Conservation (phyloP, 805 yeast genomes). For the Wickerhamomyces subpelliculosus region DNA sequence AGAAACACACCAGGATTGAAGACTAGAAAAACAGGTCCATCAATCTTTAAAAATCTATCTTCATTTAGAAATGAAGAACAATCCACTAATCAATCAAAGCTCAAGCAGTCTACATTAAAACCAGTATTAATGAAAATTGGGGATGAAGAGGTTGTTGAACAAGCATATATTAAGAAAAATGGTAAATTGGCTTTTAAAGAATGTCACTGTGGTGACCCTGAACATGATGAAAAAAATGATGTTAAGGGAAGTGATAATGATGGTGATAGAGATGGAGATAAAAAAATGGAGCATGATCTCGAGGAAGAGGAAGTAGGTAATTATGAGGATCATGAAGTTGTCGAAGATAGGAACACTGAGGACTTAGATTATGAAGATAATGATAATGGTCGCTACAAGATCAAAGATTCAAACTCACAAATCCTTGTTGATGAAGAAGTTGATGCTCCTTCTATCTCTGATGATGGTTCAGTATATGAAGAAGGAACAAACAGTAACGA, state of each 20-base stretch:
- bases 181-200: slow-evolving; percentile 15
- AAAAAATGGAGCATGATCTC: background rate
- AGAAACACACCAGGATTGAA: no score
- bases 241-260: background rate
- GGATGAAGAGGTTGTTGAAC: slow-evolving; percentile 14
- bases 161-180: slow-evolving; percentile 13
- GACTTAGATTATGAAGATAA: no score
- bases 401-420: no score
- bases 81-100: background rate
- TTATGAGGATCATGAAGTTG: no score
- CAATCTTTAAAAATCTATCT: slow-evolving; percentile 2
- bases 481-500: no score
- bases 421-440: no score
- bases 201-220: slow-evolving; percentile 2
- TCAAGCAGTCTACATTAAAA: slow-evolving; percentile 2
- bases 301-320: background rate
- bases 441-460: no score
- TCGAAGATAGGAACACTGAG: no score
- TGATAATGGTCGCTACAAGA: background rate
- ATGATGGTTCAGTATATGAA: no score
- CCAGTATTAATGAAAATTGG: slow-evolving; percentile 18
- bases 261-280: background rate
- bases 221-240: slow-evolving; percentile 1
- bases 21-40: background rate
- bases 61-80: slow-evolving; percentile 9